Evolutionary conservation across 768 basidiomycete genomes (phyloP).

Genomic region (Suillus spraguei): DNA sequence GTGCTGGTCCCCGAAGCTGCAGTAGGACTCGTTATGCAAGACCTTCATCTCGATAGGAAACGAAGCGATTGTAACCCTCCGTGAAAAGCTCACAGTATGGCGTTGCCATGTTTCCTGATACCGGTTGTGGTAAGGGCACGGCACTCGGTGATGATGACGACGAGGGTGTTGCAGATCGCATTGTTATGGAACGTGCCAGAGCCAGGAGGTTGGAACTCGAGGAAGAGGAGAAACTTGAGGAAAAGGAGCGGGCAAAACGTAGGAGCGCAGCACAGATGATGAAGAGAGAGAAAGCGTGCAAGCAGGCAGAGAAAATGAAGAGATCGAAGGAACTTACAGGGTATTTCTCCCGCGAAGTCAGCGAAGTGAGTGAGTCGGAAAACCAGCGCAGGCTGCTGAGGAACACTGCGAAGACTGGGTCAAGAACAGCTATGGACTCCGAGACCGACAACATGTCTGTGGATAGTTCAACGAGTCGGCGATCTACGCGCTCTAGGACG

Average conservation of each 20-base stretch:
- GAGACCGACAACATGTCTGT: slow-evolving; percentile 35
- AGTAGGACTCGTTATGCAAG: slow-evolving; percentile 78
- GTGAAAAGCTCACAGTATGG: slow-evolving; percentile 84
- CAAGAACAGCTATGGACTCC: slow-evolving; percentile 12
- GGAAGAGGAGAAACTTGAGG: slow-evolving; percentile 41
- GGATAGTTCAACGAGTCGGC: slow-evolving; percentile 21
- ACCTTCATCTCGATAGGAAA: slow-evolving; percentile 52
- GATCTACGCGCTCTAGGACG: slow-evolving; percentile 11
- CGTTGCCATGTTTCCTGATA: slow-evolving; percentile 77
- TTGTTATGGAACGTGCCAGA: slow-evolving; percentile 47
- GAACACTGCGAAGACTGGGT: neutral
- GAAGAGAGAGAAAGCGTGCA: slow-evolving; percentile 24
- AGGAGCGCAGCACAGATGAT: slow-evolving; percentile 21
- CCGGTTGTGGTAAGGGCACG: slow-evolving; percentile 35
- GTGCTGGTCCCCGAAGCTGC: slow-evolving; percentile 92
- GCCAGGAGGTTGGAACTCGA: slow-evolving; percentile 43
- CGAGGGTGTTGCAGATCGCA: slow-evolving; percentile 39
- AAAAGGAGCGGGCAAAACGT: slow-evolving; percentile 25
- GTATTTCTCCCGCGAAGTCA: neutral
- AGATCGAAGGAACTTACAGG: neutral
- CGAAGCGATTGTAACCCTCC: slow-evolving; percentile 59
- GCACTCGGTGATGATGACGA: slow-evolving; percentile 39
- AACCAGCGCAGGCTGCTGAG: slow-evolving; percentile 14
- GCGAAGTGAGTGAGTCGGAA: slow-evolving; percentile 23
- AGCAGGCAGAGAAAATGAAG: slow-evolving; percentile 22